Evolutionary conservation across 106 monocot genomes (phyloP).

Genomic region (Acorus gramineus): DNA sequence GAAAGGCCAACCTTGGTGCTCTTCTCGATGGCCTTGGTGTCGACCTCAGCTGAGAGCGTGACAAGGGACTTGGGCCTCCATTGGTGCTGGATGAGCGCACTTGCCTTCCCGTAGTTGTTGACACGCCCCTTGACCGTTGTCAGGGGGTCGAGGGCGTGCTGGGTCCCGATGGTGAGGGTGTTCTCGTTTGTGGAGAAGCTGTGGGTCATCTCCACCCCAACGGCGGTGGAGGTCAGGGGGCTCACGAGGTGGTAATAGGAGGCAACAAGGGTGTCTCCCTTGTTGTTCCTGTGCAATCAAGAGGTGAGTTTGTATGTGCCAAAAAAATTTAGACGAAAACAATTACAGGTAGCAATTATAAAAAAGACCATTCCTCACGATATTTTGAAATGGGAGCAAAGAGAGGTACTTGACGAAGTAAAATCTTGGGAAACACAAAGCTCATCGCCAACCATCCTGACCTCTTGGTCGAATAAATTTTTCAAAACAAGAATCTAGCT

Average conservation of each 20-base stretch:
- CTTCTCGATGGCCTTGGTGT: conserved; percentile 18
- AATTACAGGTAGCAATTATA: too few species aligned
- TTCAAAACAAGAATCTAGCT: too few species aligned
- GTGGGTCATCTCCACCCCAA: conserved; percentile 38
- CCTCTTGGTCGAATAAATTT: too few species aligned
- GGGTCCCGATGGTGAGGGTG: conserved; percentile 37
- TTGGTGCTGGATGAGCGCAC: conserved; percentile 28
- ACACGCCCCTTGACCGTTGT: conserved; percentile 34
- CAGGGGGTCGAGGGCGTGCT: conserved; percentile 16
- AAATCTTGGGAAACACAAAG: too few species aligned
- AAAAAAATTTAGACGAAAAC: too few species aligned
- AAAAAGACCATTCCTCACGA: too few species aligned
- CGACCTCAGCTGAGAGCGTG: conserved; percentile 43
- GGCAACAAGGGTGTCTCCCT: conserved; percentile 39
- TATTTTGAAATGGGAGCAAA: too few species aligned
- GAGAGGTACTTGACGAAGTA: too few species aligned
- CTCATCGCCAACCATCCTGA: too few species aligned
- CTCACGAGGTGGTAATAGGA: conserved; percentile 38
- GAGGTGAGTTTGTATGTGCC: too few species aligned
- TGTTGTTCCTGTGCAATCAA: conserved; percentile 22
- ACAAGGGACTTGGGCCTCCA: conserved; percentile 47
- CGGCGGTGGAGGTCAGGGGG: conserved; percentile 20
- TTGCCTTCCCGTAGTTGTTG: conserved; percentile 27
- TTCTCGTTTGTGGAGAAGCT: conserved; percentile 22
- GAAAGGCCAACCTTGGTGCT: conserved; percentile 31